phyloP scores from a whole-genome alignment of 805 yeast genomes.

The Hanseniaspora mollemarum region DNA sequence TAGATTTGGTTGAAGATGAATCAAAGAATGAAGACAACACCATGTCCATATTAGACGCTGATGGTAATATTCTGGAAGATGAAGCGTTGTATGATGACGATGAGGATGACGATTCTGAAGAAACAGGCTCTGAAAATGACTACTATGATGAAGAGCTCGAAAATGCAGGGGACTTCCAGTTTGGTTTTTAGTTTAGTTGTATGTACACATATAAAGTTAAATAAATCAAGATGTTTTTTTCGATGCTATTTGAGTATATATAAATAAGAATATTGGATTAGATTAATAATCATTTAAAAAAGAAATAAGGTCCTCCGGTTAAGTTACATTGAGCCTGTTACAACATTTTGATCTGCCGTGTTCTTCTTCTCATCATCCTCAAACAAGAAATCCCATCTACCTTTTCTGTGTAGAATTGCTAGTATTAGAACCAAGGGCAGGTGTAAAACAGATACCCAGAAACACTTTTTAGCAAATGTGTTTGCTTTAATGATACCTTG shows the following conservation, averaged over 20 bases:
- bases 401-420: conserved; percentile 90
- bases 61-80: conserved; percentile 14
- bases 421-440: conserved; percentile 77
- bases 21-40: conserved; percentile 14
- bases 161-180: conserved; percentile 24
- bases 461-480: conserved; percentile 66
- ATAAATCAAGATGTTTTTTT: no score
- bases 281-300: neutral
- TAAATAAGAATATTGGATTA: neutral
- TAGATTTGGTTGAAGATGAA: conserved; percentile 26
- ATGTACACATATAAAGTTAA: neutral
- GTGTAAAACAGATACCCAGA: conserved; percentile 93
- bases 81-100: no score
- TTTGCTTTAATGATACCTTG: conserved; percentile 52
- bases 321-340: neutral
- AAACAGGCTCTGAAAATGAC: conserved; percentile 24
- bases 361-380: conserved; percentile 25
- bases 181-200: conserved; percentile 15
- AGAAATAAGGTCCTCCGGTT: neutral
- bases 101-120: conserved; percentile 17
- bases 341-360: neutral
- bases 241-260: neutral
- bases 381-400: conserved; percentile 77
- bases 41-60: conserved; percentile 5
- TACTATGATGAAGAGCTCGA: conserved; percentile 30